These are phyloP conservation scores for Pueraria montana DNA, from an alignment of 306 rosid genomes.

Conservation along the genomic window DNA sequence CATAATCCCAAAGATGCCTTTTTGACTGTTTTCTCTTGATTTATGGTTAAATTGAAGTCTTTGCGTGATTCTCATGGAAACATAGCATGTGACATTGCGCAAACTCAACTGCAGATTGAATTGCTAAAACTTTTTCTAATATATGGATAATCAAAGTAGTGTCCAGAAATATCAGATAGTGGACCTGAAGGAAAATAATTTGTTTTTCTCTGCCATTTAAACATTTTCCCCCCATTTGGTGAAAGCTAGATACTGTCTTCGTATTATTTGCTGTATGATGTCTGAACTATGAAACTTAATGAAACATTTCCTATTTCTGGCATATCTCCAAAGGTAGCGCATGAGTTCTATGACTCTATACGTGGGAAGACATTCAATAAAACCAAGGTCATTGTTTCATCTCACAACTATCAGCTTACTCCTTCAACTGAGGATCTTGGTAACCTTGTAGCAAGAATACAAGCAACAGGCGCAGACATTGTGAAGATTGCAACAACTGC, in stretches of 20 bases:
- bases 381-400: constrained; percentile 85
- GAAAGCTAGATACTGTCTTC: constrained; percentile 17
- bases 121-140: constrained; percentile 16
- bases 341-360: constrained; percentile 75
- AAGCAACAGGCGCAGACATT: constrained; percentile 91
- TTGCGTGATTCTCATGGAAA: neutral
- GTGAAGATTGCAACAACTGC: constrained; percentile 97
- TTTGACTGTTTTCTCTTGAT: neutral
- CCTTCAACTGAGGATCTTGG: constrained; percentile 94
- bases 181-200: constrained; percentile 14
- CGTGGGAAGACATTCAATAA: constrained; percentile 66
- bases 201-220: neutral
- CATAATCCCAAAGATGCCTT: neutral
- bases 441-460: constrained; percentile 89
- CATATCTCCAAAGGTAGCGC: constrained; percentile 75
- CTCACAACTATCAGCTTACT: constrained; percentile 86
- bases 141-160: constrained; percentile 32
- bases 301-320: constrained; percentile 44
- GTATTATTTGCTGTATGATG: constrained; percentile 39
- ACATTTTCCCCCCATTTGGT: constrained; percentile 1
- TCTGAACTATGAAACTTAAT: constrained; percentile 40
- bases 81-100: neutral
- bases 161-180: constrained; percentile 35
- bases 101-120: constrained; percentile 27
- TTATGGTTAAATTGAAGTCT: neutral